Percentiles rank a stretch among this genome's conserved stretches.
These are phyloP conservation scores for Agroathelia rolfsii DNA, from an alignment of 1,284 basidiomycete genomes.

Conservation along the genomic window DNA sequence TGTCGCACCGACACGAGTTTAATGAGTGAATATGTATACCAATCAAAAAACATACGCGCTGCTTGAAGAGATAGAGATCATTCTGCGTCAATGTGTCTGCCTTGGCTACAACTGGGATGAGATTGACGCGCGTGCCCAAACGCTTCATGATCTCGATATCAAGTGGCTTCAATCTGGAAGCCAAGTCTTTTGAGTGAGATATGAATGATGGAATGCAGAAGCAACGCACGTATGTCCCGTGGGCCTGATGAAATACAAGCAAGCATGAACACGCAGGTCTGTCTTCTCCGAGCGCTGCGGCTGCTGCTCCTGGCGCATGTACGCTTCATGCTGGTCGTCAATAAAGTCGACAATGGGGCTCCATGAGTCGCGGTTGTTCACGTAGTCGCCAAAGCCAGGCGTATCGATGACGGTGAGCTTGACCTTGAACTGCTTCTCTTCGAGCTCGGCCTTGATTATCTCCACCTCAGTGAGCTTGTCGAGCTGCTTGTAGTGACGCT, in stretches of 20 bases:
- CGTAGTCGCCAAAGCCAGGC: constrained; percentile 98
- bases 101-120: constrained; percentile 97
- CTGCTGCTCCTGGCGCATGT: constrained; percentile 99
- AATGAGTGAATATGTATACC: constrained; percentile 3
- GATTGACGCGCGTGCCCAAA: constrained; percentile 89
- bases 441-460: constrained; percentile 94
- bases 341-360: constrained; percentile 98
- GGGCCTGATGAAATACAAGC: constrained; percentile 94
- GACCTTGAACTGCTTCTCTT: constrained; percentile 99
- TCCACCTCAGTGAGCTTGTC: constrained; percentile 98
- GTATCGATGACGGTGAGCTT: constrained; percentile 99
- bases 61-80: constrained; percentile 89
- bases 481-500: constrained; percentile 91
- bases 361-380: constrained; percentile 99
- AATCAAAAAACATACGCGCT: constrained; percentile 52
- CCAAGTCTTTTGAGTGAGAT: constrained; percentile 7
- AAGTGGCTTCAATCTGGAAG: constrained; percentile 80
- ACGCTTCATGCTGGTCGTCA: constrained; percentile 98
- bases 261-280: constrained; percentile 93
- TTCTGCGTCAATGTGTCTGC: constrained; percentile 94
- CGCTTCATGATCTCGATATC: constrained; percentile 99
- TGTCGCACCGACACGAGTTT: constrained; percentile 21
- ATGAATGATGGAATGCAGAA: constrained; percentile 4
- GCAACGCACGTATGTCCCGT: constrained; percentile 86
- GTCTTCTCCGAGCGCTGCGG: constrained; percentile 89